A percentile compares a stretch with the other conserved stretches of the same genome.
These are phyloP conservation scores for Fusarium sp. DNA, from an alignment of 2,329 filamentous ascomycete species.

Conservation along the genomic window DNA sequence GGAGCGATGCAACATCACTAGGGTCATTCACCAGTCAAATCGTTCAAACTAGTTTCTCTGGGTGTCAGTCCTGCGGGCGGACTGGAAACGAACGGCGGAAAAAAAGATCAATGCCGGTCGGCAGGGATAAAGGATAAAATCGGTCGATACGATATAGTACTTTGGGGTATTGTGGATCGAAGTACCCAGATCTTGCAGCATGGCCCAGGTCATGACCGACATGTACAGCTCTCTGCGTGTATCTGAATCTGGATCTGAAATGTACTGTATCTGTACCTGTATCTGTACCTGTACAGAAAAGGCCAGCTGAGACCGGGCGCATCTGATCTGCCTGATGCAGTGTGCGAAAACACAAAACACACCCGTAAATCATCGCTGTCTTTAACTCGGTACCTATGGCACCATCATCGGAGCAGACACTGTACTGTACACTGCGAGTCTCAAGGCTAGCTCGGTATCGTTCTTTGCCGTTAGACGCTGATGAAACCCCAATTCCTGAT, in stretches of 20 bases:
- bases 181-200: constrained; percentile 36
- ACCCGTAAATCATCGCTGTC: neutral
- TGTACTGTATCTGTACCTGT: neutral
- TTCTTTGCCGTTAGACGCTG: neutral
- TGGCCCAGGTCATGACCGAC: constrained; percentile 20
- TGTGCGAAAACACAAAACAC: constrained; percentile 4
- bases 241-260: neutral
- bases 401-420: constrained; percentile 6
- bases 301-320: constrained; percentile 11
- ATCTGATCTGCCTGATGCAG: constrained; percentile 25
- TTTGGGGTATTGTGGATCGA: constrained; percentile 31
- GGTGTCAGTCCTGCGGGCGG: constrained; percentile 23
- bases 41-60: constrained; percentile 41
- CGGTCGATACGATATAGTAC: constrained; percentile 24
- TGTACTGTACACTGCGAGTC: constrained; percentile 4
- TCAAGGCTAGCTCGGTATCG: constrained; percentile 6
- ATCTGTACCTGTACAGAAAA: neutral
- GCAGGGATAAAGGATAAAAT: constrained; percentile 15
- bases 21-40: constrained; percentile 33
- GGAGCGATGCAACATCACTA: constrained; percentile 28
- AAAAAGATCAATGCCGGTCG: constrained; percentile 5
- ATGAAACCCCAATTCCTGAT: constrained; percentile 5
- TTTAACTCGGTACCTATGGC: neutral
- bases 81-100: constrained; percentile 4
- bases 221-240: neutral